Evolutionary conservation across 352 stramenopile species (phyloP), one percentile per base, ranked within the genome.

Genomic region (Pythium brassicae): DNA sequence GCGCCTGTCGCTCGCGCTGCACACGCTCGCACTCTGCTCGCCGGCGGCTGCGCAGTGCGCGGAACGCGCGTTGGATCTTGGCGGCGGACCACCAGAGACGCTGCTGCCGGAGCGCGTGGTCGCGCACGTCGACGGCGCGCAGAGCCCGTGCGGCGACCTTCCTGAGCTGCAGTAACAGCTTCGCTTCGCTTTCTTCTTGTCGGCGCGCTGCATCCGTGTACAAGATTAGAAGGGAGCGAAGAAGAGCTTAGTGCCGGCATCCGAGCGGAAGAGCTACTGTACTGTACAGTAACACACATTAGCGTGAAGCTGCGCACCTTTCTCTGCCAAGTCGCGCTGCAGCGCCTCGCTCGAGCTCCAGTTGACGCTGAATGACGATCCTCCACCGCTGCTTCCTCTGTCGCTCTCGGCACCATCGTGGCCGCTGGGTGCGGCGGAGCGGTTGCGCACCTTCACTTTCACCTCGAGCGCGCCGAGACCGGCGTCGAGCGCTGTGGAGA

Each of bases 331-430:
- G 27, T 86, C 72, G 48, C 71, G 70, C 32, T 80, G 51, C 20
- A 87, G 62, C 11, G 72, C 69, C 26, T 79, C 76, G 25, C 61
- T 80, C 3, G 74, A 79, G 48, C 72, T 83, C 74, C 74, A 87
- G 44, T 81, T 74, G 17, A 87, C 66, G 19, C 43, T 73, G 57
- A 87, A 85, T 29, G 68, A 55, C 15, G 34, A 44, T 2, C 20
- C 22, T 5, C 49, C 23, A 9, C 23, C 26, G 4, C 23, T 19
- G 26, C 63, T 59, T 4, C 50, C 20, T n/a, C 22, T 27, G 11
- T 35, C 35, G 7, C 19, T 7, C 29, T 60, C 48, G 23, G 3
- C 48, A 19, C 22, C 27, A 12, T 49, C 37, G 15, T 19, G 9
- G 19, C 14, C n/a, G 5, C 14, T 11, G 20, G 26, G 44, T 40